These are phyloP conservation scores for Metschnikowia picachoensis DNA, from an alignment of 805 yeast species.

Conservation along the genomic window DNA sequence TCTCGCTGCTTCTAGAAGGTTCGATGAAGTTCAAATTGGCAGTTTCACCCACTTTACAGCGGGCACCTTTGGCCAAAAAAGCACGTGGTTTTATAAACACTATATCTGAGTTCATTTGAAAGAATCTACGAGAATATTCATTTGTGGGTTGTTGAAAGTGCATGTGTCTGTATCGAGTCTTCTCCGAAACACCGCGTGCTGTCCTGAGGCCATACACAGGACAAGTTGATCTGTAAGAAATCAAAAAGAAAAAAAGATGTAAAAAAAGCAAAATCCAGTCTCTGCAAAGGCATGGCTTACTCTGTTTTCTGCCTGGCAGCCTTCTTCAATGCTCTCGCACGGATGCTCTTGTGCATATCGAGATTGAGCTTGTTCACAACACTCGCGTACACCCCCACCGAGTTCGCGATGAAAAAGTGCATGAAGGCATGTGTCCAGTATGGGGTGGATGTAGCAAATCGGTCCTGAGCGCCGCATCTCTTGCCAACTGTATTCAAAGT, in stretches of 20 bases:
- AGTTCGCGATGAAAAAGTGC: conserved; percentile 75
- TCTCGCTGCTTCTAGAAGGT: conserved; percentile 16
- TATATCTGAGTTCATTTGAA: no score
- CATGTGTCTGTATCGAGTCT: no score
- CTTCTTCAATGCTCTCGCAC: conserved; percentile 79
- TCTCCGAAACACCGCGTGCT: no score
- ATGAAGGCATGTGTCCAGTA: conserved; percentile 91
- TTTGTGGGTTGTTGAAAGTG: background rate
- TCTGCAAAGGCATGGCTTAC: background rate
- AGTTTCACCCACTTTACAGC: no score
- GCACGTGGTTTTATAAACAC: no score
- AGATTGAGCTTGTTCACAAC: conserved; percentile 66
- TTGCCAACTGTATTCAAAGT: conserved; percentile 70
- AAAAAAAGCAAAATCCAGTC: background rate
- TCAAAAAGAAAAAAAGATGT: background rate
- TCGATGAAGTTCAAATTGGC: no score
- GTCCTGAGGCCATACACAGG: no score
- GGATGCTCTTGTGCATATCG: conserved; percentile 74
- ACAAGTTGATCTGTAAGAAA: background rate
- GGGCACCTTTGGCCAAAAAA: no score
- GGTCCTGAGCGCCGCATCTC: conserved; percentile 89
- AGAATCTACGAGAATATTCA: no score
- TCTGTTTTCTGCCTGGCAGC: conserved; percentile 37
- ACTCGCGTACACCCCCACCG: conserved; percentile 78
- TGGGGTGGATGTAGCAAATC: conserved; percentile 84